Base-by-base conservation (phyloP, 106 monocot genomes). In the Acorus calamus region DNA sequence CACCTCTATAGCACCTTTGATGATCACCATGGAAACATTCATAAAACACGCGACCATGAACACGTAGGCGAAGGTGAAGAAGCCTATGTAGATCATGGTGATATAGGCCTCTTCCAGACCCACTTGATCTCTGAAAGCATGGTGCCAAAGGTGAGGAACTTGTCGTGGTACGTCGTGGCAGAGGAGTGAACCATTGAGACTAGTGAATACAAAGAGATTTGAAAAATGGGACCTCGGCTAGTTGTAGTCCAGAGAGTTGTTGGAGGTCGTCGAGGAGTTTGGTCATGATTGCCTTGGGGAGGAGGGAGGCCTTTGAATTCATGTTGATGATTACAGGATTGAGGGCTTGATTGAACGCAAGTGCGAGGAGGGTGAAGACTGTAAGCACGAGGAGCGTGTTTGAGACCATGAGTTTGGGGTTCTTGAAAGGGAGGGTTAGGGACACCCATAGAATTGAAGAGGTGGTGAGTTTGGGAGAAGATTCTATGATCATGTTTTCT, bases 391-490 rank as follows among this genome's bases (percentile, higher is more conserved):
- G 55, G 0, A 62, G 10, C 42, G 62, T 8, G 50, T 47, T 8
- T 2, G 74, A 47, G 44, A 69, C 44, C 54, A 64, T 57, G 69
- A 69, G 76, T 58, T 51, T 69, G 57, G 11, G 52, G 76, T 64
- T 69, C 64, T 44, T 69, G 1, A 28, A 28, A 28, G 28, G 28
- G 28, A 28, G 28, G 28, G 28, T 28, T 28, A 28, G 28, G 0
- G 28, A 28, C 28, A 28, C 28, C 28, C 28, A 28, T 28, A 28
- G 28, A 28, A 28, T 28, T 28, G 28, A 28, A 28, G 28, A 28
- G 28, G 28, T 28, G 28, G 28, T 28, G 28, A 28, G 28, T 28
- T 28, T 28, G 28, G 28, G 28, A 28, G 28, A 28, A 0, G 28
- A 28, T 28, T 28, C 28, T 1, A 28, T 28, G 28, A 28, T 28